Conservation (phyloP, 176 grass and related monocot genomes). For the Calamus simplicifolius region DNA sequence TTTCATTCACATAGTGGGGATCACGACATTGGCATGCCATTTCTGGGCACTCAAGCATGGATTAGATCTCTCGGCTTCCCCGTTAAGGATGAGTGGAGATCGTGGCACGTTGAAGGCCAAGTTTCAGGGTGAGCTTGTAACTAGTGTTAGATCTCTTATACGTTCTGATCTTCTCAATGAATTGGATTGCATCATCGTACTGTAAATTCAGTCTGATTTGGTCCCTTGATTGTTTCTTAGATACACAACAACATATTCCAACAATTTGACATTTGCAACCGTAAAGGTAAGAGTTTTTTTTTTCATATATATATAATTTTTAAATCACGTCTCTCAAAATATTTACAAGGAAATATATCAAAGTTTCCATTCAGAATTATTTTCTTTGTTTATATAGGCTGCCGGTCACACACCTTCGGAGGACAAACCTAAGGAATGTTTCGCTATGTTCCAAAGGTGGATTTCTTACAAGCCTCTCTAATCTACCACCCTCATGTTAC, state of each 20-base stretch:
- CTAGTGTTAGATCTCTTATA: not conserved
- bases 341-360: not conserved
- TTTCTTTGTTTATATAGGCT: not conserved
- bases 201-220: not conserved
- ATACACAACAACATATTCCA: not conserved
- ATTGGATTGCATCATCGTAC: too few species aligned
- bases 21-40: not conserved
- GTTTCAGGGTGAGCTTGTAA: not conserved
- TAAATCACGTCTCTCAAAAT: not conserved
- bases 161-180: too few species aligned
- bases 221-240: not conserved
- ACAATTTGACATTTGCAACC: constrained; percentile 4
- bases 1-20: not conserved
- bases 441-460: not conserved
- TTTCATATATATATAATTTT: too few species aligned
- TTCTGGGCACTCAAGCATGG: not conserved
- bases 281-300: not conserved
- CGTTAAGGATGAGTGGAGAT: not conserved
- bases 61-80: not conserved
- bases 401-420: not conserved
- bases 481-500: not conserved
- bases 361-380: not conserved
- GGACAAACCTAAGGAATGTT: not conserved
- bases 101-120: not conserved
- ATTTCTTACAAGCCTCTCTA: not conserved